phyloP scores from a whole-genome alignment of 1,284 basidiomycete species.

The Cystobasidium sp. region DNA sequence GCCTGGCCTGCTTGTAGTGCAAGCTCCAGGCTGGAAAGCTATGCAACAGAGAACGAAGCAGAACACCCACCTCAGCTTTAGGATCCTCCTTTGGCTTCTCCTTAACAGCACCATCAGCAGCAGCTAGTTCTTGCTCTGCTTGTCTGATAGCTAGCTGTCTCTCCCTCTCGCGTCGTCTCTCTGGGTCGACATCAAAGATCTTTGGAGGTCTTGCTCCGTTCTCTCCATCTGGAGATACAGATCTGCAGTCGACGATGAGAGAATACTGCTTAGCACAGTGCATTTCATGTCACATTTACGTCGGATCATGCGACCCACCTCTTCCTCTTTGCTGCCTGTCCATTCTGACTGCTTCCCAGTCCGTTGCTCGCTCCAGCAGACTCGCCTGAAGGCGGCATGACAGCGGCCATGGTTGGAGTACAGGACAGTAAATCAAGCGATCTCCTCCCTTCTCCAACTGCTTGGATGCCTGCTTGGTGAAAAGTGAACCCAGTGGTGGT shows the following conservation, averaged over 20 bases:
- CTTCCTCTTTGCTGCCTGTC: slow-evolving; percentile 36
- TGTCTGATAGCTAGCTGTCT: slow-evolving; percentile 73
- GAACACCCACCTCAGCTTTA: slow-evolving; percentile 52
- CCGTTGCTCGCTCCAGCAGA: slow-evolving; percentile 5
- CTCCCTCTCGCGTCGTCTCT: slow-evolving; percentile 74
- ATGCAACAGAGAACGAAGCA: slow-evolving; percentile 55
- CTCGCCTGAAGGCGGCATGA: slow-evolving; percentile 22
- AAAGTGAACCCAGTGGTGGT: neutral
- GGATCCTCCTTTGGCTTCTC: slow-evolving; percentile 56
- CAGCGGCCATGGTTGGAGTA: slow-evolving; percentile 14
- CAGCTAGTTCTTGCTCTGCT: slow-evolving; percentile 73
- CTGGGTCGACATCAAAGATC: slow-evolving; percentile 75
- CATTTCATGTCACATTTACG: neutral
- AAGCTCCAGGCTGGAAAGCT: neutral
- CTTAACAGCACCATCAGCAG: slow-evolving; percentile 59
- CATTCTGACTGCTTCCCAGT: slow-evolving; percentile 23
- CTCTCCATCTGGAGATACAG: slow-evolving; percentile 23
- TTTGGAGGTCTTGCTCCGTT: slow-evolving; percentile 57
- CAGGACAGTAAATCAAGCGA: neutral
- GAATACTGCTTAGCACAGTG: neutral
- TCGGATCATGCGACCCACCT: slow-evolving; percentile 15
- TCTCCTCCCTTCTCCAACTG: neutral
- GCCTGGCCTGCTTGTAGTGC: neutral
- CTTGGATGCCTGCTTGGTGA: neutral
- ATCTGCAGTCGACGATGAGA: slow-evolving; percentile 7